Base-by-base conservation (phyloP, 2,329 filamentous ascomycete species). In the Paecilomyces dactylethromorphus region DNA sequence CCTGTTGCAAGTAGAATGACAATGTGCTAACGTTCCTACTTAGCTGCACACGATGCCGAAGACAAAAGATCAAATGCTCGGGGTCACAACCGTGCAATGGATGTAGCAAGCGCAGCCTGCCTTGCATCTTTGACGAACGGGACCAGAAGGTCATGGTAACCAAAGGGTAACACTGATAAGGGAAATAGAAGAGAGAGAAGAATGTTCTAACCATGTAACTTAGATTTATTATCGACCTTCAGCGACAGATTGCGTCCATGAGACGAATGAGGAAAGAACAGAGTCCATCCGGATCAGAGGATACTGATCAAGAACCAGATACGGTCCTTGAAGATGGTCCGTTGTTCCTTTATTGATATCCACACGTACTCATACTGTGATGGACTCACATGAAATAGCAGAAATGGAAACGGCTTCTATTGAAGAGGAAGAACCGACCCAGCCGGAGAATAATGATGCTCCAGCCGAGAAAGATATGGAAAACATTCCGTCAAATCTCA, bases 91-190 rank as follows among this genome's bases (percentile, higher is more conserved):
- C 77, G 13, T 80, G 78, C 65, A 72, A 76, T 53, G 71, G 70
- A n/a, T 81, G 78, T 64, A 73, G 66, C 50, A 78, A 77, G 60
- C 71, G 77, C 22, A 75, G 74, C n/a, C 65, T 77, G 18, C 60
- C 68, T 1, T 79, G 78, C 57, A 67, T 69, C 5, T 79, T 79
- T 55, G 76, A 80, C 59, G 76, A 79, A 45, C 71, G 73, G n/a
- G 76, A 79, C 39, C 76, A 81, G 55, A 81, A 81, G 61, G 71
- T 82, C 13, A 65, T 82, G 3, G 79, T 82, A 3, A 80, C 79
- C 13, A 71, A 72, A 68, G 77, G 76, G 79, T 80, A 63, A 57
- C 18, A 45, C 35, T 13, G 15, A n/a, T 1, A 7, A 18, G 18
- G 18, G 35, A 45, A 68, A 63, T 57, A 26, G 45, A n/a, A n/a